Conservation (phyloP, 306 rosid genomes). For the Castanospermum australe region DNA sequence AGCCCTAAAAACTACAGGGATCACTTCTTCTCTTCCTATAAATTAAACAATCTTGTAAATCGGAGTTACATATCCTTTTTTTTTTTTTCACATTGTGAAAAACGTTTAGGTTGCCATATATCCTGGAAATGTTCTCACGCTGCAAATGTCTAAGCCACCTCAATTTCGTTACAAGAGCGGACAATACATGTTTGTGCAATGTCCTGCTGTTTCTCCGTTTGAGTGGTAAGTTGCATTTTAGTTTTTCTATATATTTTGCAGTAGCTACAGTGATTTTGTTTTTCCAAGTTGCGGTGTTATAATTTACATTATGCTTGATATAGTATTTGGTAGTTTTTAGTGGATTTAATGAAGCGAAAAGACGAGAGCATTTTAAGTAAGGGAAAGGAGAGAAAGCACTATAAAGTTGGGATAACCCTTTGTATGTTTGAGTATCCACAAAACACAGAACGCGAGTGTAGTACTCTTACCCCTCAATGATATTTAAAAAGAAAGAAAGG, state of each 20-base stretch:
- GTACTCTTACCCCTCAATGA: neutral
- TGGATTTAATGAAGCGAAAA: neutral
- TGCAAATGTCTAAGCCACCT: conserved; percentile 97
- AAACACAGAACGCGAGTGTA: conserved; percentile 4
- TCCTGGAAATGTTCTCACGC: conserved; percentile 92
- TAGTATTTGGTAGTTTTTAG: neutral
- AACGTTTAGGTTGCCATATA: conserved; percentile 82
- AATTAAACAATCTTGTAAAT: neutral
- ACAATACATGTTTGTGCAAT: conserved; percentile 99
- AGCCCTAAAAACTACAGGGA: neutral
- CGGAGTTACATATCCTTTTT: neutral
- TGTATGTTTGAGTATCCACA: conserved; percentile 1
- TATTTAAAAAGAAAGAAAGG: neutral
- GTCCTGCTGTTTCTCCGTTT: conserved; percentile 96
- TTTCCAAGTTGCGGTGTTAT: neutral
- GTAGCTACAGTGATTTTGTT: neutral
- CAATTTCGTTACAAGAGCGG: conserved; percentile 94
- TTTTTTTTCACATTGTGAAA: conserved; percentile 8
- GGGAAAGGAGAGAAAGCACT: neutral
- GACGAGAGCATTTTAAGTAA: neutral
- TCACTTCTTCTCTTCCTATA: neutral
- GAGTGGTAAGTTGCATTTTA: conserved; percentile 71
- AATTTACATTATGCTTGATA: conserved; percentile 13
- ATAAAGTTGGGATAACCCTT: neutral
- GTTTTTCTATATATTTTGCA: neutral